A percentile compares a stretch with the other conserved stretches of the same genome.
Evolutionary conservation across 2,329 filamentous ascomycete genomes (phyloP).

Genomic region (Ophiobolus disseminans): DNA sequence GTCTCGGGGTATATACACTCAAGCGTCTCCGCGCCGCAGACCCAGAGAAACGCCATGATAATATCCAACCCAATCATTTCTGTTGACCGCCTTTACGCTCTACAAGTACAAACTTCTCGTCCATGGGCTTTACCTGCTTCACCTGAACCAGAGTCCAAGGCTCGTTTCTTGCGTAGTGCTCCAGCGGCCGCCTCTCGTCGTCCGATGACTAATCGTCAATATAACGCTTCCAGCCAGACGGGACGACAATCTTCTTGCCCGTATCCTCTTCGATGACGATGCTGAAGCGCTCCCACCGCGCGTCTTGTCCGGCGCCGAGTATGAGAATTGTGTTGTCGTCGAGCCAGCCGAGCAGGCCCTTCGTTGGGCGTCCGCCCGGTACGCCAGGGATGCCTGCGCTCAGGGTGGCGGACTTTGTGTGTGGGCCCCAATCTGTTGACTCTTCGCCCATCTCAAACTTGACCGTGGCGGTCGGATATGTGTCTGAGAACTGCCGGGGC

Average conservation of each 20-base stretch:
- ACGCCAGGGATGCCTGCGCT: slow-evolving; percentile 60
- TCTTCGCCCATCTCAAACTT: slow-evolving; percentile 87
- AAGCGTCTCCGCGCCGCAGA: no score
- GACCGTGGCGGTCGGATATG: slow-evolving; percentile 82
- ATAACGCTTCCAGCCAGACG: slow-evolving; percentile 85
- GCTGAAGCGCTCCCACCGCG: slow-evolving; percentile 84
- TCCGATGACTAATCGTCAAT: slow-evolving; percentile 49
- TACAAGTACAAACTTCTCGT: no score
- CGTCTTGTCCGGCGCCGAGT: slow-evolving; percentile 79
- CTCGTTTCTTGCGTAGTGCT: background rate
- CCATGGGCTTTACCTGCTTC: no score
- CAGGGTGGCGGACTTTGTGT: slow-evolving; percentile 44
- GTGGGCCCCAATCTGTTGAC: slow-evolving; percentile 44
- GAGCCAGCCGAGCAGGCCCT: slow-evolving; percentile 86
- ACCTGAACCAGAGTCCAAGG: background rate
- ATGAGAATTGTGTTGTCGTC: slow-evolving; percentile 76
- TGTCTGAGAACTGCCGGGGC: slow-evolving; percentile 85
- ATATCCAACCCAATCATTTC: no score
- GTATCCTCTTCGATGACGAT: slow-evolving; percentile 58
- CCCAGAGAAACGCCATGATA: no score
- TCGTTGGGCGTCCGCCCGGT: slow-evolving; percentile 68
- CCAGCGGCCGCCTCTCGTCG: background rate
- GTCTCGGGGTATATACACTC: background rate
- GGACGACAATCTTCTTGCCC: slow-evolving; percentile 69
- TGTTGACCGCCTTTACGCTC: no score